phyloP scores from a whole-genome alignment of 805 yeast species.

The Zygosaccharomyces bailii region DNA sequence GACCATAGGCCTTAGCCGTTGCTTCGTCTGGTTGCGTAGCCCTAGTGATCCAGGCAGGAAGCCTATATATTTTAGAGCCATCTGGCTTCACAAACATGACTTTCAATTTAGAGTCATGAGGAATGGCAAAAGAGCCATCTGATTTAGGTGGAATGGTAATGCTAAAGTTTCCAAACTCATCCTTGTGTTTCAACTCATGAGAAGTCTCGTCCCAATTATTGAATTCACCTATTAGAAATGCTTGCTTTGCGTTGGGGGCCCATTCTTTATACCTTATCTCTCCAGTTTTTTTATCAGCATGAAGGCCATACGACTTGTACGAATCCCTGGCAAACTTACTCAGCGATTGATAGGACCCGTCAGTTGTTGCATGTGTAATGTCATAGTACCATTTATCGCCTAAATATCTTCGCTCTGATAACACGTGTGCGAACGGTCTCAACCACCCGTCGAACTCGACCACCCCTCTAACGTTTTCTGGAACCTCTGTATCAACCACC shows the following conservation, averaged over 20 bases:
- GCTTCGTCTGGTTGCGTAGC: conserved; percentile 72
- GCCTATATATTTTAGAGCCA: conserved; percentile 70
- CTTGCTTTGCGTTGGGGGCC: conserved; percentile 81
- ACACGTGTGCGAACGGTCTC: conserved; percentile 66
- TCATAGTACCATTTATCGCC: conserved; percentile 62
- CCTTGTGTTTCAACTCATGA: conserved; percentile 51
- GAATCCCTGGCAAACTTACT: conserved; percentile 65
- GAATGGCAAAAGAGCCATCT: conserved; percentile 52
- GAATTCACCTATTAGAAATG: conserved; percentile 87
- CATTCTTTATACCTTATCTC: conserved; percentile 71
- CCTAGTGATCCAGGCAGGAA: conserved; percentile 86
- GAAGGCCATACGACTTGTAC: conserved; percentile 73
- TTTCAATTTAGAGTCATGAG: conserved; percentile 78
- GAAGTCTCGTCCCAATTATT: conserved; percentile 68
- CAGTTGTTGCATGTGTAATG: conserved; percentile 38
- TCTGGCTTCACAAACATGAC: conserved; percentile 59
- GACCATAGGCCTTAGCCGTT: conserved; percentile 39
- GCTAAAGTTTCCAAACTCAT: conserved; percentile 69
- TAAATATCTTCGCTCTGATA: conserved; percentile 61
- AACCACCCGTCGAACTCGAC: conserved; percentile 81
- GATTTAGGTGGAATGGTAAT: conserved; percentile 52
- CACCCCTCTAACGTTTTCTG: conserved; percentile 52
- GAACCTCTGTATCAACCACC: conserved; percentile 23
- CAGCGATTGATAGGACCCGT: conserved; percentile 61
- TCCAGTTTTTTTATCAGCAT: conserved; percentile 50